Evolutionary conservation across 768 basidiomycete genomes (phyloP).

Genomic region (Hygrocybe coccinea): DNA sequence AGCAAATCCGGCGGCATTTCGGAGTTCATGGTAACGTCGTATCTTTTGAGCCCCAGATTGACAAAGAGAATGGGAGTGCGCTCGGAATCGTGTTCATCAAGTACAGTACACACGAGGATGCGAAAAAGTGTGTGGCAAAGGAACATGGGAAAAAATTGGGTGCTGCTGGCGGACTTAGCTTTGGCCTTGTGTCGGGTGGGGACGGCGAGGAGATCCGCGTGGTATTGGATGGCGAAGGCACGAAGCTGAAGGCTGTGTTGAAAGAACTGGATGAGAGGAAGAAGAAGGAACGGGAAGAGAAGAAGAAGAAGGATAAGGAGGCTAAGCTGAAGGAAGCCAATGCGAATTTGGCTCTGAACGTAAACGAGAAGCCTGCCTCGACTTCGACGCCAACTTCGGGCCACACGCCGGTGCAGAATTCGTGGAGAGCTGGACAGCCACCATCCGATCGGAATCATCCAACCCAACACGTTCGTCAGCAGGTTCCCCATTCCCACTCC

Average conservation of each 20-base stretch:
- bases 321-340: constrained; percentile 10
- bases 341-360: constrained; percentile 3
- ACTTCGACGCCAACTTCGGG: constrained; percentile 6
- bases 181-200: constrained; percentile 24
- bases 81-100: constrained; percentile 79
- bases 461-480: not conserved
- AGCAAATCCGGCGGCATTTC: constrained; percentile 64
- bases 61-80: constrained; percentile 72
- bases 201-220: constrained; percentile 64
- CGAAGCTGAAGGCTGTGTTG: constrained; percentile 57
- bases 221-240: constrained; percentile 74
- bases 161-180: constrained; percentile 41
- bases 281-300: constrained; percentile 46
- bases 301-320: constrained; percentile 30
- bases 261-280: constrained; percentile 58
- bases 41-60: constrained; percentile 73
- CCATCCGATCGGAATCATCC: not conserved
- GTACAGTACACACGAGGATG: constrained; percentile 62
- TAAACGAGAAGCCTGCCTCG: not conserved
- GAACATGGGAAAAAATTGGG: constrained; percentile 60
- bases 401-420: constrained; percentile 2
- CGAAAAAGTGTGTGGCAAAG: constrained; percentile 56
- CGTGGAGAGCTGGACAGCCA: not conserved
- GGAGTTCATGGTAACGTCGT: constrained; percentile 53
- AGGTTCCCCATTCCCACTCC: not conserved